Evolutionary conservation across 73 alveolate species (phyloP), one percentile per base, ranked within the genome.

Genomic region (Symbiodinium natans): DNA sequence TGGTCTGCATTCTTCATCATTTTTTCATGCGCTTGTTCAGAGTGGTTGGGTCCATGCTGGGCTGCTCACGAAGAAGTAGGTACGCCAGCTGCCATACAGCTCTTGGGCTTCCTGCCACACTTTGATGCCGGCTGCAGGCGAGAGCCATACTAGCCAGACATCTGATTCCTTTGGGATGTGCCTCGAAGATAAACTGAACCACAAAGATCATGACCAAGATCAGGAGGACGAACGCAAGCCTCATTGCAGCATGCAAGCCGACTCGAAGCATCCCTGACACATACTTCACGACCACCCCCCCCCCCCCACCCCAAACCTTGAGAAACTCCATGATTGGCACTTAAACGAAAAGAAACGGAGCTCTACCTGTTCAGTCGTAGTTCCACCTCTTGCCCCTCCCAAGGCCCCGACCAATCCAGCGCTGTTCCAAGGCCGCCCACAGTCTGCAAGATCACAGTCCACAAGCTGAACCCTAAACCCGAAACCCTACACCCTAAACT

Each of bases 371-470:
- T n/a, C n/a, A n/a, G n/a, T n/a, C n/a, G n/a, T n/a, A n/a, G n/a
- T n/a, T n/a, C n/a, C n/a, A n/a, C n/a, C n/a, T n/a, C n/a, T n/a
- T 73, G 59, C 52, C 13, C 25, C 27, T 13, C 43, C 96, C 40
- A 34, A 48, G 77, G 46, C 27, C 54, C 29, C 33, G 19, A 75
- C 96, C 96, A 90, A 38, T 90, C 96, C 96, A 71, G 31, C n/a
- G 43, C 96, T 13, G 96, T 90, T 73, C 96, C 96, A 63, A 90
- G 77, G 75, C 96, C 96, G 77, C 96, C 96, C 88, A 90, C 96
- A 29, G 96, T 90, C 96, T 90, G 75, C n/a, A 29, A 63, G 36
- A 23, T n/a, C n/a, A n/a, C n/a, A n/a, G n/a, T n/a, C n/a, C n/a
- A n/a, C n/a, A n/a, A n/a, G n/a, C n/a, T n/a, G n/a, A n/a, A n/a